Percentiles rank a stretch among this genome's conserved stretches.
phyloP scores from a whole-genome alignment of 2,329 filamentous ascomycete species.

The Penicillium sp. region DNA sequence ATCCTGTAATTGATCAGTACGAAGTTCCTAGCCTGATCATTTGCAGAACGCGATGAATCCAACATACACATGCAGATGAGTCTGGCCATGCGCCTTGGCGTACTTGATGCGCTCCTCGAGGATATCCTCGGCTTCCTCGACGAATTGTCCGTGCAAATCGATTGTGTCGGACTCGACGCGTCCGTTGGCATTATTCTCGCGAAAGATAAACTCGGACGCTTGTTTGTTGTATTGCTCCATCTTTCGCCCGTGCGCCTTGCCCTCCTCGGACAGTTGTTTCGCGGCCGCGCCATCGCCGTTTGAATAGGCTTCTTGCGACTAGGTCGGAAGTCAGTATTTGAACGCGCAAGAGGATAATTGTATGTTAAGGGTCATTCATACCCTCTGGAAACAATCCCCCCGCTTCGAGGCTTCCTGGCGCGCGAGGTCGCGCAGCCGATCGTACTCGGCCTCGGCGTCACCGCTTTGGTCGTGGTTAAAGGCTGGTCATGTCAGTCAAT shows the following conservation, averaged over 20 bases:
- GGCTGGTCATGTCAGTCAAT: constrained; percentile 46
- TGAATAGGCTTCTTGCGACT: constrained; percentile 64
- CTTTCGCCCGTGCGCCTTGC: constrained; percentile 72
- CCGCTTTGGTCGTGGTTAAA: constrained; percentile 66
- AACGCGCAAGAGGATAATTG: too few relatives aligned
- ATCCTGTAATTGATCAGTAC: too few relatives aligned
- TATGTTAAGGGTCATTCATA: too few relatives aligned
- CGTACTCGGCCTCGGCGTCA: constrained; percentile 78
- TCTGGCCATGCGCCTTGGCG: constrained; percentile 66
- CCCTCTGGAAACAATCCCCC: constrained; percentile 67
- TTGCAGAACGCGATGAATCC: too few relatives aligned
- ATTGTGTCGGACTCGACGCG: constrained; percentile 75
- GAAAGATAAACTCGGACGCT: constrained; percentile 90
- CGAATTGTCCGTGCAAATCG: constrained; percentile 89
- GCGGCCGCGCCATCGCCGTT: constrained; percentile 76
- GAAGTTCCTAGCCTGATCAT: too few relatives aligned
- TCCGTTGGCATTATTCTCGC: constrained; percentile 79
- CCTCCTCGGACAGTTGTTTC: constrained; percentile 75
- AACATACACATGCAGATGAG: constrained; percentile 76
- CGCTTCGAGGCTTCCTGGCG: constrained; percentile 74
- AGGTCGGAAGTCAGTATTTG: neutral
- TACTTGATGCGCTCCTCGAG: constrained; percentile 77
- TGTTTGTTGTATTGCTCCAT: constrained; percentile 89
- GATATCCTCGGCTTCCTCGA: constrained; percentile 90
- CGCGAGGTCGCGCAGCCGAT: constrained; percentile 78